A percentile compares a stretch with the other conserved stretches of the same genome.
Conservation (phyloP, 495 filamentous ascomycete species). For the Aspergillus panamensis region DNA sequence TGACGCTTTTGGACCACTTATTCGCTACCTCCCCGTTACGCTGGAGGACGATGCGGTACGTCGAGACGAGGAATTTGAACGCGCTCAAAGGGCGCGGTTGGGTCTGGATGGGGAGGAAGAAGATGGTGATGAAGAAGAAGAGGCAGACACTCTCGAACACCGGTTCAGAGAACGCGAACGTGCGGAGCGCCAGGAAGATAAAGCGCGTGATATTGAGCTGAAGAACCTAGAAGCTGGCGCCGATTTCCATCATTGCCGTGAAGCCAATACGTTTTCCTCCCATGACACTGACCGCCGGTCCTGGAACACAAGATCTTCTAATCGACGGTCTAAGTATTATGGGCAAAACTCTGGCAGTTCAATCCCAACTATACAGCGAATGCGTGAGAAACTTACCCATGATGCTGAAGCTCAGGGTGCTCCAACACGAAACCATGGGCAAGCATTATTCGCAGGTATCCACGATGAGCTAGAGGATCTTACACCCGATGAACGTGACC, state of each 20-base stretch:
- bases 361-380: slow-evolving; percentile 30
- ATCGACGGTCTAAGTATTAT: slow-evolving; percentile 43
- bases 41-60: slow-evolving; percentile 90
- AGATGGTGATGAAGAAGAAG: slow-evolving; percentile 41
- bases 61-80: slow-evolving; percentile 82
- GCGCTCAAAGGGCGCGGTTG: slow-evolving; percentile 63
- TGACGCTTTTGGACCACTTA: slow-evolving; percentile 77
- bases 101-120: slow-evolving; percentile 42
- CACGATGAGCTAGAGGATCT: slow-evolving; percentile 93
- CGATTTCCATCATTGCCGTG: slow-evolving; percentile 19
- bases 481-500: slow-evolving; percentile 84
- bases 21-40: slow-evolving; percentile 89
- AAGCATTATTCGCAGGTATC: slow-evolving; percentile 79
- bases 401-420: slow-evolving; percentile 67
- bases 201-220: slow-evolving; percentile 59
- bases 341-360: slow-evolving; percentile 30
- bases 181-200: slow-evolving; percentile 34
- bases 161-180: slow-evolving; percentile 43
- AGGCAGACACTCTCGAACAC: slow-evolving; percentile 41
- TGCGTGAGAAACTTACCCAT: slow-evolving; percentile 38
- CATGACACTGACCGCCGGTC: slow-evolving; percentile 29
- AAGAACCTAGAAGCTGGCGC: slow-evolving; percentile 43
- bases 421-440: slow-evolving; percentile 53
- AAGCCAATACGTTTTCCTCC: slow-evolving; percentile 17
- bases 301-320: slow-evolving; percentile 41